Conservation (phyloP, 176 grass and related monocot species). For the Zoysia pacifica region DNA sequence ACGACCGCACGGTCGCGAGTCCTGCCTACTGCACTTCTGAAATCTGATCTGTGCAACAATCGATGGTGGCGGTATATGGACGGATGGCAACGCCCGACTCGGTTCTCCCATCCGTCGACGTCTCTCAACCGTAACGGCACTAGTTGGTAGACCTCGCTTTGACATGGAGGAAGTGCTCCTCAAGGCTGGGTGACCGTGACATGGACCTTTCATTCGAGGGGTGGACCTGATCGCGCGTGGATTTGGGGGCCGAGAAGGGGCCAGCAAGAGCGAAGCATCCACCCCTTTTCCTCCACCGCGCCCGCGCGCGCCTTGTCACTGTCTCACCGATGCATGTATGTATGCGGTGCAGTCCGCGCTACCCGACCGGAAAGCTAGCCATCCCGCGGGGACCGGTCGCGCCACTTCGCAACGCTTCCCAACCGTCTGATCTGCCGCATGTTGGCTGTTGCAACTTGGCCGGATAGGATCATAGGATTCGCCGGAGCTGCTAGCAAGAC, state of each 20-base stretch:
- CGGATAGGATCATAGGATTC: not conserved
- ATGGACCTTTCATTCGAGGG: not conserved
- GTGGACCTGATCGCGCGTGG: not conserved
- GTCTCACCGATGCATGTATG: too few relatives aligned
- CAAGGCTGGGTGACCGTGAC: conserved; percentile 17
- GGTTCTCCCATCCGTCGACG: not conserved
- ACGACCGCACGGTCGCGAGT: not conserved
- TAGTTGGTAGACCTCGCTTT: not conserved
- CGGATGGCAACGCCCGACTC: not conserved
- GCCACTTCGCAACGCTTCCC: conserved; percentile 37
- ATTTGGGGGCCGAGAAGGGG: not conserved
- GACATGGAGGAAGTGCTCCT: conserved; percentile 2
- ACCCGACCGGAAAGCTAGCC: conserved; percentile 29
- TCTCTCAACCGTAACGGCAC: not conserved
- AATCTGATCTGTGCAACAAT: not conserved
- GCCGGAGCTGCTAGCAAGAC: not conserved
- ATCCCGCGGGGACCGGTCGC: too few relatives aligned
- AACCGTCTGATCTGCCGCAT: conserved; percentile 38
- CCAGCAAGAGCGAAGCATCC: not conserved
- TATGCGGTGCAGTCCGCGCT: conserved; percentile 18
- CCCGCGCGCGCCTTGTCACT: not conserved
- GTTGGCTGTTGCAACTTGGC: conserved; percentile 3
- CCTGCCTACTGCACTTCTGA: not conserved
- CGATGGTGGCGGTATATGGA: not conserved
- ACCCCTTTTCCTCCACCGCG: not conserved